These are phyloP conservation scores for Rhodomyrtus psidioides DNA, from an alignment of 441 rosid species.

Conservation along the genomic window DNA sequence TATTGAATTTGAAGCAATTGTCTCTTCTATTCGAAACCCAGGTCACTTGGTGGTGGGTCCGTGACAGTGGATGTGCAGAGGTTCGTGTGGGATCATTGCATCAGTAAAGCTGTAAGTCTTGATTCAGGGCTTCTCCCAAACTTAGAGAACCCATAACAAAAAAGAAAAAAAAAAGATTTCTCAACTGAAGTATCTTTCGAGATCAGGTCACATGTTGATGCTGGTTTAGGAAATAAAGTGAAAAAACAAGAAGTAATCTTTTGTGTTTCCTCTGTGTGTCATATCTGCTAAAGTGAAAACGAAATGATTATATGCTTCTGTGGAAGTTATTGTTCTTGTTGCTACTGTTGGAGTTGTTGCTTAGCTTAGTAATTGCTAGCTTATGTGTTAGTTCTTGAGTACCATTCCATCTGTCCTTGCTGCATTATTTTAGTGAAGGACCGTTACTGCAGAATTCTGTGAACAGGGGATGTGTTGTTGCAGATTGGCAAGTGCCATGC, in stretches of 20 bases:
- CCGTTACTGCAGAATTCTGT: not conserved
- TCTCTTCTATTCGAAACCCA: conserved; percentile 5
- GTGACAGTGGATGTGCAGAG: conserved; percentile 48
- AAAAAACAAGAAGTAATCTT: not conserved
- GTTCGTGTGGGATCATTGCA: conserved; percentile 46
- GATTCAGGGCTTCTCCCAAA: not conserved
- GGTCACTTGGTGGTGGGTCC: conserved; percentile 51
- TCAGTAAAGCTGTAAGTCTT: not conserved
- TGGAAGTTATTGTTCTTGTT: not conserved
- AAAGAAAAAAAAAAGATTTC: not conserved
- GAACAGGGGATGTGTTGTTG: not conserved
- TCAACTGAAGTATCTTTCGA: not conserved
- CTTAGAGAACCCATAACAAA: not conserved
- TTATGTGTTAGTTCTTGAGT: not conserved
- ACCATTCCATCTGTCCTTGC: not conserved
- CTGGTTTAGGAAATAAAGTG: not conserved
- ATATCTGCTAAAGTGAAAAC: not conserved
- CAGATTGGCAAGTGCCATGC: conserved; percentile 43
- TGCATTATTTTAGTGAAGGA: not conserved
- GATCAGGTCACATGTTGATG: not conserved
- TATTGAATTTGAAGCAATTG: not conserved
- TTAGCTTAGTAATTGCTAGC: not conserved
- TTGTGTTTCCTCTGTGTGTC: not conserved
- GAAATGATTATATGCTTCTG: not conserved
- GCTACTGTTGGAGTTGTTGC: not conserved